Evolutionary conservation across 345 rosid genomes (phyloP).

Genomic region (Gossypium stocksii): DNA sequence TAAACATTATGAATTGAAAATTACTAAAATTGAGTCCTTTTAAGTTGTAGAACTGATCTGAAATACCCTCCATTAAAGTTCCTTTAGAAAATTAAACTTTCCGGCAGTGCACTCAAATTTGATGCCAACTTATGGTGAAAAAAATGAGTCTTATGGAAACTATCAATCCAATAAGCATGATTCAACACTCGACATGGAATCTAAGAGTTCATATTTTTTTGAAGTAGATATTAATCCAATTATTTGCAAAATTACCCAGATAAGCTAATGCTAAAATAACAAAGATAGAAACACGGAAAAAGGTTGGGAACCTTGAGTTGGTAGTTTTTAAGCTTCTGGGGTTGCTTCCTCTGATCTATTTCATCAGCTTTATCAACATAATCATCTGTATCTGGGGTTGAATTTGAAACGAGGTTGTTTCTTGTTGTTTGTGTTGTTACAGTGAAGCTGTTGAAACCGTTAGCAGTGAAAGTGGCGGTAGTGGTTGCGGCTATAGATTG

Average conservation of each 20-base stretch:
- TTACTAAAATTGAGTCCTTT: background rate
- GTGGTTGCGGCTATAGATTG: slow-evolving; percentile 60
- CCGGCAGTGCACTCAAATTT: background rate
- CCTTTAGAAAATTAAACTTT: background rate
- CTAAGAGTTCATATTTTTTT: background rate
- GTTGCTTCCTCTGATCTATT: slow-evolving; percentile 25
- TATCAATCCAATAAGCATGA: background rate
- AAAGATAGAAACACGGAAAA: background rate
- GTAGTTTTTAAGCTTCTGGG: slow-evolving; percentile 67
- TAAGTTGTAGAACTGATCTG: background rate
- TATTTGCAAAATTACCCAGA: background rate
- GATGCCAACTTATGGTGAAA: background rate
- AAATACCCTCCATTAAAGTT: background rate
- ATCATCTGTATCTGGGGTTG: slow-evolving; percentile 8
- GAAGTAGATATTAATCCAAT: background rate
- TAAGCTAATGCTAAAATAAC: background rate
- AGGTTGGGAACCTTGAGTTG: slow-evolving; percentile 55
- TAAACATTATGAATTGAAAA: background rate
- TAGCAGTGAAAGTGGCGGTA: slow-evolving; percentile 37
- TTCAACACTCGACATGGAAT: background rate
- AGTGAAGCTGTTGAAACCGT: slow-evolving; percentile 13
- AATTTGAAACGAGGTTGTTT: background rate
- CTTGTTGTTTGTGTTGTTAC: background rate
- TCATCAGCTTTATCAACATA: slow-evolving; percentile 27
- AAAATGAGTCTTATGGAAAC: background rate